Base-by-base conservation (phyloP, 495 filamentous ascomycete species). In the Penicillium soppii region DNA sequence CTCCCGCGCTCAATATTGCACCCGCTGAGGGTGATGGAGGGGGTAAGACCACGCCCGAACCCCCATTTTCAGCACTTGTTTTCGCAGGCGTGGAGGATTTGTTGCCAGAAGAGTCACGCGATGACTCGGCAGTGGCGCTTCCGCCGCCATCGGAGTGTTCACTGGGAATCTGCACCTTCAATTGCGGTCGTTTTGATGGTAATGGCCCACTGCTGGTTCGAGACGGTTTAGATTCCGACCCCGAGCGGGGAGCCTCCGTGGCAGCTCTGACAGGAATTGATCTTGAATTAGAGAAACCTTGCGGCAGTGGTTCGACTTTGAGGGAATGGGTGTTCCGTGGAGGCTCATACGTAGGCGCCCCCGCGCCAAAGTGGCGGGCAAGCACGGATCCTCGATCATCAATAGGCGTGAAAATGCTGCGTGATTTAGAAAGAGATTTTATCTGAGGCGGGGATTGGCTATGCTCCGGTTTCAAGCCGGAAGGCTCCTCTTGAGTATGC, bases 351-450 rank as follows among this genome's bases (percentile, higher is more conserved):
- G 45, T 59, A 29, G 63, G 83, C 58, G 54, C 79, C 55, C 62
- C 75, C 9, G 68, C 74, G 33, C 88, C 90, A 63, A 94, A 88
- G 69, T 96, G 90, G 47, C 90, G 88, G 12, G 88, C 88, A 19
- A 97, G 74, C 54, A 96, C 84, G 5, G 94, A 97, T 38, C 89
- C 82, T 50, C 85, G 89, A 62, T 96, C 92, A 57, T 96, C 94
- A 49, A 97, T 95, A 2, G 94, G 94, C 1, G 94, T 98, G 59
- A 96, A 97, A 45, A 97, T 97, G 67, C 91, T 96, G 49, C 91
- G 86, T 7, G 87, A 88, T 67, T 92, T 92, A 16, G 84, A 83
- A n/a, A 88, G 69, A 20, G 88, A 86, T 62, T 90, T 92, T 17
- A 75, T 76, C 71, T 74, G 75, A 57, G 67, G 78, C 38, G 77